Evolutionary conservation across 2,329 filamentous ascomycete genomes (phyloP).

Genomic region (Penicillium sp.): DNA sequence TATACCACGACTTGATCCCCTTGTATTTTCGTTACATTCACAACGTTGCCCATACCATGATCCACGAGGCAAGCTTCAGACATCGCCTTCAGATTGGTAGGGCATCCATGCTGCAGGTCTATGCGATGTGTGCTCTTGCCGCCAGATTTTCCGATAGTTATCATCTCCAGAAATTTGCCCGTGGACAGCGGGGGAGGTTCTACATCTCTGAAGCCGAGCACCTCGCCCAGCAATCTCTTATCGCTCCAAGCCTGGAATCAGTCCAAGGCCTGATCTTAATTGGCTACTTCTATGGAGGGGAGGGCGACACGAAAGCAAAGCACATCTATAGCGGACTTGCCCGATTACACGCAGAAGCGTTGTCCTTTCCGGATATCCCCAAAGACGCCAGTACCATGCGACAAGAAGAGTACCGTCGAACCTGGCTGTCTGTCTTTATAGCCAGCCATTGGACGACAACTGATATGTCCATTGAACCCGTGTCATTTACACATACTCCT

Average conservation of each 20-base stretch:
- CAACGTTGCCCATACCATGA: constrained; percentile 25
- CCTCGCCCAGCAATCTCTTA: constrained; percentile 13
- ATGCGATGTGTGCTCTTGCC: constrained; percentile 25
- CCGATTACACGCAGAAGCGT: constrained; percentile 21
- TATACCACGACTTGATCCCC: constrained; percentile 13
- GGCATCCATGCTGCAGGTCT: constrained; percentile 18
- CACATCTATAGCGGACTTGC: constrained; percentile 24
- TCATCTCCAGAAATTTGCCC: constrained; percentile 9
- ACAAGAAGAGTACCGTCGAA: constrained; percentile 20
- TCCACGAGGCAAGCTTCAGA: constrained; percentile 23
- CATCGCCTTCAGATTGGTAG: constrained; percentile 16
- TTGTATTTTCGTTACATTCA: constrained; percentile 26
- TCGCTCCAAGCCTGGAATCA: constrained; percentile 19
- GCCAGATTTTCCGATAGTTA: constrained; percentile 22
- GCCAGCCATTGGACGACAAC: constrained; percentile 22
- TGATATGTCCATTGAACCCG: constrained; percentile 22
- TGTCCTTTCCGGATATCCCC: constrained; percentile 7
- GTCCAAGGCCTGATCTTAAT: constrained; percentile 20
- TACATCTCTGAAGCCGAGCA: constrained; percentile 15
- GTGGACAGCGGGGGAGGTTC: constrained; percentile 15
- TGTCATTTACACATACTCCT: neutral
- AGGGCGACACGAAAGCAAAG: constrained; percentile 19
- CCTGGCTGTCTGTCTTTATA: constrained; percentile 22
- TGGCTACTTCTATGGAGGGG: constrained; percentile 21
- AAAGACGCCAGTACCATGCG: neutral